phyloP scores from a whole-genome alignment of 306 rosid species.

The Prunus fruticosa region DNA sequence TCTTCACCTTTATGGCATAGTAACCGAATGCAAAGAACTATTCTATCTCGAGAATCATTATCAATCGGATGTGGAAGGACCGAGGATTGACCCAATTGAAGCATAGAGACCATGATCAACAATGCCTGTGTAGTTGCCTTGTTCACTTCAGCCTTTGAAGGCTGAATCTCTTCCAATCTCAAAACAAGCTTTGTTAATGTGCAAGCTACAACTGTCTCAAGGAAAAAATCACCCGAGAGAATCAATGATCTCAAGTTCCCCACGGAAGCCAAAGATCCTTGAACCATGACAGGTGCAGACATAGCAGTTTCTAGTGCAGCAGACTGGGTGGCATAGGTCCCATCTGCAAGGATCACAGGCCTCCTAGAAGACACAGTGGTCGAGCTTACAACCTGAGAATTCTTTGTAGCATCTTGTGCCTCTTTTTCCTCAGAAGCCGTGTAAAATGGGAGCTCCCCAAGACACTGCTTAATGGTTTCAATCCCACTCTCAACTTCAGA shows the following conservation, averaged over 20 bases:
- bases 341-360: slow-evolving; percentile 94
- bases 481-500: slow-evolving; percentile 93
- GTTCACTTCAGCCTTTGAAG: slow-evolving; percentile 81
- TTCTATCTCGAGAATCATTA: slow-evolving; percentile 81
- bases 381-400: slow-evolving; percentile 52
- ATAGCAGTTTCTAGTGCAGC: slow-evolving; percentile 92
- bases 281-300: slow-evolving; percentile 81
- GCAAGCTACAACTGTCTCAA: slow-evolving; percentile 85
- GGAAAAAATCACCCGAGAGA: slow-evolving; percentile 94
- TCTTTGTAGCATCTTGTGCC: slow-evolving; percentile 58
- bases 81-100: slow-evolving; percentile 90
- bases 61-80: slow-evolving; percentile 90
- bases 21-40: slow-evolving; percentile 74
- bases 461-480: slow-evolving; percentile 72
- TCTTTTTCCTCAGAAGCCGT: slow-evolving; percentile 76
- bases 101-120: slow-evolving; percentile 80
- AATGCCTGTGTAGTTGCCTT: slow-evolving; percentile 57
- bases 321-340: slow-evolving; percentile 99
- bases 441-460: slow-evolving; percentile 93
- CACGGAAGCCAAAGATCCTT: slow-evolving; percentile 66
- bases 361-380: slow-evolving; percentile 81
- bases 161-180: slow-evolving; percentile 93
- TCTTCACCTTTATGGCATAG: slow-evolving; percentile 76
- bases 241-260: slow-evolving; percentile 91
- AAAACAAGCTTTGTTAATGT: slow-evolving; percentile 83